A percentile compares a stretch with the other conserved stretches of the same genome.
These are phyloP conservation scores for Phytopythium boreale DNA, from an alignment of 352 stramenopile genomes.

Conservation along the genomic window DNA sequence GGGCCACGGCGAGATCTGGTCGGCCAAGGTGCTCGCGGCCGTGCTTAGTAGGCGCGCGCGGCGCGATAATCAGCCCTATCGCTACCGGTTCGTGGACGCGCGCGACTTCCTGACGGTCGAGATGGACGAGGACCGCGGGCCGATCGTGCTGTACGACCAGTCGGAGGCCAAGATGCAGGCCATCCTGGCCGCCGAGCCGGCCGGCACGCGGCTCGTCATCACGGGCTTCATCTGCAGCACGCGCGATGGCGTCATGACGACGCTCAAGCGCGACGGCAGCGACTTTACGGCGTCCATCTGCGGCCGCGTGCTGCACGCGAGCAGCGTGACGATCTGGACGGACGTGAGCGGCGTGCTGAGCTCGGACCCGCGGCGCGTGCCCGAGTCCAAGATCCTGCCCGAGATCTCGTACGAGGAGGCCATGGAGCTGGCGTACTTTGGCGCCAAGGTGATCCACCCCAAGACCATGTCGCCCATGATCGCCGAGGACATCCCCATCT, in stretches of 20 bases:
- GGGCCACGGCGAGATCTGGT: constrained; percentile 97
- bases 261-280: constrained; percentile 95
- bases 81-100: constrained; percentile 92
- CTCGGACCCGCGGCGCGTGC: constrained; percentile 93
- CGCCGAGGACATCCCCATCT: constrained; percentile 93
- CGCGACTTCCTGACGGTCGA: constrained; percentile 86
- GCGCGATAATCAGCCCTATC: constrained; percentile 45
- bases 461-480: constrained; percentile 95
- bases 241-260: constrained; percentile 93
- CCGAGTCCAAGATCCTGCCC: constrained; percentile 85
- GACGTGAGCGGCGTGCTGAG: constrained; percentile 95
- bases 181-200: constrained; percentile 40
- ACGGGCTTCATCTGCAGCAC: constrained; percentile 97
- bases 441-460: constrained; percentile 96
- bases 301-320: constrained; percentile 88
- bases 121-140: constrained; percentile 71
- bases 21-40: constrained; percentile 87
- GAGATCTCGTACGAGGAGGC: constrained; percentile 97
- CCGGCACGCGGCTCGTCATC: constrained; percentile 87
- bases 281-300: constrained; percentile 98
- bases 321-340: constrained; percentile 96
- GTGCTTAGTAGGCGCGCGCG: constrained; percentile 53
- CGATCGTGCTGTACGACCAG: constrained; percentile 73
- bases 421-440: constrained; percentile 98
- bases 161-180: constrained; percentile 62